Evolutionary conservation across 345 rosid species (phyloP).

Genomic region (Dipteronia sinensis): DNA sequence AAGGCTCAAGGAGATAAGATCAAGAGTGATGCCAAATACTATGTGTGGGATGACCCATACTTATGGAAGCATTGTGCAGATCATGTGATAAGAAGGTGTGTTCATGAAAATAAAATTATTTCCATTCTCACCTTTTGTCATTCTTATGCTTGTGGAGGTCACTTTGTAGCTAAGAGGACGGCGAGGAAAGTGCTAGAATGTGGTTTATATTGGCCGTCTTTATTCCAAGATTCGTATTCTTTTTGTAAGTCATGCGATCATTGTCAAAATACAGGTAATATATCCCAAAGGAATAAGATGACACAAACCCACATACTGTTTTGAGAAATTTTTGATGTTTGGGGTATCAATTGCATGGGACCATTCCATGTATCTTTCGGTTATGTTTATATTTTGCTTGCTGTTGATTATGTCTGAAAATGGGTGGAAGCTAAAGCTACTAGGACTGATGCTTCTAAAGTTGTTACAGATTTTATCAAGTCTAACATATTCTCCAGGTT

Average conservation of each 20-base stretch:
- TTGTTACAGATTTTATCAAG: constrained; percentile 7
- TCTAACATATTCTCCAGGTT: constrained; percentile 3
- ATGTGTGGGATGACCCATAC: constrained; percentile 13
- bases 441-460: background rate
- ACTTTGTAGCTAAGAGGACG: background rate
- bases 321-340: too few species aligned
- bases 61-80: background rate
- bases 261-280: constrained; percentile 9
- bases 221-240: constrained; percentile 4
- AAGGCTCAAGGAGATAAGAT: background rate
- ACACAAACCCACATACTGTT: too few species aligned
- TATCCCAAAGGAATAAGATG: background rate
- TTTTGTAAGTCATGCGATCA: background rate
- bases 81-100: constrained; percentile 10
- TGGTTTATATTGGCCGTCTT: background rate
- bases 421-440: background rate
- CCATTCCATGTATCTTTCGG: constrained; percentile 7
- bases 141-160: background rate
- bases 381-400: background rate
- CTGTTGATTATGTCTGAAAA: background rate
- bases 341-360: background rate
- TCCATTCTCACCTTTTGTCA: background rate
- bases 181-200: background rate
- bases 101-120: background rate
- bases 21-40: background rate